Evolutionary conservation across 2,329 filamentous ascomycete species (phyloP).

Genomic region (Exserohilum turcica): DNA sequence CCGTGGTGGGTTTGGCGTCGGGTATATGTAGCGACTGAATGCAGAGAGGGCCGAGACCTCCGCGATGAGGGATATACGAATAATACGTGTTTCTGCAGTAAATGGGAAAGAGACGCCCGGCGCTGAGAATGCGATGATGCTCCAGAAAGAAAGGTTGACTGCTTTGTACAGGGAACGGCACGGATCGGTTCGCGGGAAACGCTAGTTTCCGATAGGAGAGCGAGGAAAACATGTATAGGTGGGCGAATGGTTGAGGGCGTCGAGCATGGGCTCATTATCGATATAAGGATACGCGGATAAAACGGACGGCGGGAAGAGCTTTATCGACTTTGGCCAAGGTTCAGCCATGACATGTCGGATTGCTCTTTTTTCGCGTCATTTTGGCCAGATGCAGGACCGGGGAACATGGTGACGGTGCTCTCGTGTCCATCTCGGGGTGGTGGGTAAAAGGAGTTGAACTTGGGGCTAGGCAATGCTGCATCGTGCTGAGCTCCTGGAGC

Average conservation of each 20-base stretch:
- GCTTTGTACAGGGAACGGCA: constrained; percentile 15
- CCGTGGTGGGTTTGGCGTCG: constrained; percentile 29
- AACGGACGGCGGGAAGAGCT: neutral
- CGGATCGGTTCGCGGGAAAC: constrained; percentile 27
- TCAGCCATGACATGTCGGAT: constrained; percentile 80
- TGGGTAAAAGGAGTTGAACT: constrained; percentile 57
- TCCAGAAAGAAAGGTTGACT: constrained; percentile 26
- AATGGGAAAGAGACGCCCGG: constrained; percentile 26
- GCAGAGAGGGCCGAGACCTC: constrained; percentile 28
- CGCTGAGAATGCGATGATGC: constrained; percentile 39
- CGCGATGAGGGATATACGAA: constrained; percentile 5
- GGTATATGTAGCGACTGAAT: constrained; percentile 47
- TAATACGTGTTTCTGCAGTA: neutral
- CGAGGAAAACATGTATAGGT: constrained; percentile 12
- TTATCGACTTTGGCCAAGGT: constrained; percentile 60
- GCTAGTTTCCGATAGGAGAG: constrained; percentile 25
- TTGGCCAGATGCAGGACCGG: constrained; percentile 21
- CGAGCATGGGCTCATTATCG: constrained; percentile 14
- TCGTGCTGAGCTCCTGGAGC: constrained; percentile 16
- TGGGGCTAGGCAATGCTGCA: constrained; percentile 49
- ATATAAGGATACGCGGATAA: constrained; percentile 1
- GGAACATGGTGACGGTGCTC: constrained; percentile 54
- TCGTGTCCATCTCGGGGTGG: constrained; percentile 60
- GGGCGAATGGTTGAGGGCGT: constrained; percentile 9
- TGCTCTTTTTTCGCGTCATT: constrained; percentile 29